These are phyloP conservation scores for Phytophthora pini DNA, from an alignment of 352 stramenopile species.

Conservation along the genomic window DNA sequence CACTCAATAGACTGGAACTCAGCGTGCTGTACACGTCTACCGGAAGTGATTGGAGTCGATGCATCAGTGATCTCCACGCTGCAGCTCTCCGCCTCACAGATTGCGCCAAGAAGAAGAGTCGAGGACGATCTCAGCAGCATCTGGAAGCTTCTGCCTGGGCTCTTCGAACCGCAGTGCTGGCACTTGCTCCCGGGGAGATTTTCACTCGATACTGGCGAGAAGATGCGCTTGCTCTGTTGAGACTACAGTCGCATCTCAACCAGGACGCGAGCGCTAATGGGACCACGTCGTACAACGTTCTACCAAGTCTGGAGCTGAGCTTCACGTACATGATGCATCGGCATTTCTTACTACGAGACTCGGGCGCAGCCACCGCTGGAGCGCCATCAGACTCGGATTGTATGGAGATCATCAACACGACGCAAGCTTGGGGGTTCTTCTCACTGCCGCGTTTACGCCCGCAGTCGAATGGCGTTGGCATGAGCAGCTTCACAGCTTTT, in stretches of 20 bases:
- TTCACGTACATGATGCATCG: conserved; percentile 54
- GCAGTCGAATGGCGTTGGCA: conserved; percentile 27
- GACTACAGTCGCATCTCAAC: conserved; percentile 72
- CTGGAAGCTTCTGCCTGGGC: conserved; percentile 52
- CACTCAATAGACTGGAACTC: conserved; percentile 28
- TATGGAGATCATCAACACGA: conserved; percentile 87
- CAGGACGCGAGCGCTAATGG: conserved; percentile 49
- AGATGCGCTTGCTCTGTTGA: conserved; percentile 58
- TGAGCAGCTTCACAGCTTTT: conserved; percentile 40
- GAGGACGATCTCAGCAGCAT: conserved; percentile 51
- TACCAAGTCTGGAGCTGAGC: conserved; percentile 34
- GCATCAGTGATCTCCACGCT: conserved; percentile 66
- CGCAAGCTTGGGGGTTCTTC: conserved; percentile 83
- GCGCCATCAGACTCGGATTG: conserved; percentile 59
- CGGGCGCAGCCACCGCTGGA: conserved; percentile 15
- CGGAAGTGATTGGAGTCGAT: conserved; percentile 64
- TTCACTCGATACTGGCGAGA: conserved; percentile 81
- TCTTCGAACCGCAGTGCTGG: conserved; percentile 56
- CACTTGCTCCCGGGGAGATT: conserved; percentile 61
- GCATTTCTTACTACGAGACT: conserved; percentile 49
- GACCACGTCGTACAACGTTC: conserved; percentile 24
- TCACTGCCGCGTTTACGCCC: conserved; percentile 40
- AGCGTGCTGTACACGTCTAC: conserved; percentile 32
- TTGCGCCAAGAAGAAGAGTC: conserved; percentile 35
- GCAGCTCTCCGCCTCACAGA: conserved; percentile 50